These are phyloP conservation scores for Coniferiporia sulphurascens DNA, from an alignment of 1,284 basidiomycete genomes.

Conservation along the genomic window DNA sequence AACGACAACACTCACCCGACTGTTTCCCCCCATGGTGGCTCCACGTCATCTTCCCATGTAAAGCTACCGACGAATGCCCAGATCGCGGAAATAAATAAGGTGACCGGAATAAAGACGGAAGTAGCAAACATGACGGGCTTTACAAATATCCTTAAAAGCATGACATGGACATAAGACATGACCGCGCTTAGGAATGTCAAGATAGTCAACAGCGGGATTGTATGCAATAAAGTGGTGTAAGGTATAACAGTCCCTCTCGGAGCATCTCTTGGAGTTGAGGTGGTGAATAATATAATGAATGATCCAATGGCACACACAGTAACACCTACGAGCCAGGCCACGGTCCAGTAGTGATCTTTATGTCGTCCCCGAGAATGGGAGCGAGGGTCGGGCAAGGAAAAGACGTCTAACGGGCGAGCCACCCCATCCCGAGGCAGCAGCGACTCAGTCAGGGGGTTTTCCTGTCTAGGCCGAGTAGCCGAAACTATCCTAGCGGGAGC, in stretches of 20 bases:
- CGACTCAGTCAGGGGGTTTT: slow-evolving; percentile 59
- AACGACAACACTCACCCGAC: slow-evolving; percentile 54
- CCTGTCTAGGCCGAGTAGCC: slow-evolving; percentile 25
- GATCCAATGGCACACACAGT: slow-evolving; percentile 56
- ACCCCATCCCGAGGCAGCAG: slow-evolving; percentile 64
- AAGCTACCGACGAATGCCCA: slow-evolving; percentile 92
- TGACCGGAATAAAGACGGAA: slow-evolving; percentile 74
- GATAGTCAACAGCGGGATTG: slow-evolving; percentile 79
- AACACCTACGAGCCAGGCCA: slow-evolving; percentile 57
- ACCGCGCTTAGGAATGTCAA: slow-evolving; percentile 69
- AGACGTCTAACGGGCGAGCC: slow-evolving; percentile 57
- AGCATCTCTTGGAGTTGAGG: slow-evolving; percentile 33
- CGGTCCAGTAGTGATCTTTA: slow-evolving; percentile 67
- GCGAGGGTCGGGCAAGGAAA: slow-evolving; percentile 69
- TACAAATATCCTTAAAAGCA: slow-evolving; percentile 73
- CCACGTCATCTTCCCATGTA: slow-evolving; percentile 68
- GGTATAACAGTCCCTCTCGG: slow-evolving; percentile 41
- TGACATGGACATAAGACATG: slow-evolving; percentile 73
- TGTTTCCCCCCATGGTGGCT: slow-evolving; percentile 75
- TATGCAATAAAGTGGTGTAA: slow-evolving; percentile 75
- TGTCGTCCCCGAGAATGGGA: slow-evolving; percentile 55
- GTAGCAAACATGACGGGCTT: slow-evolving; percentile 80
- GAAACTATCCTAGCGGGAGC: slow-evolving; percentile 31
- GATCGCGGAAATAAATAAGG: slow-evolving; percentile 74
- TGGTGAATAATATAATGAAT: slow-evolving; percentile 58